Evolutionary conservation across 352 stramenopile species (phyloP), one percentile per base, ranked within the genome.

Genomic region (Phytopythium boreale): DNA sequence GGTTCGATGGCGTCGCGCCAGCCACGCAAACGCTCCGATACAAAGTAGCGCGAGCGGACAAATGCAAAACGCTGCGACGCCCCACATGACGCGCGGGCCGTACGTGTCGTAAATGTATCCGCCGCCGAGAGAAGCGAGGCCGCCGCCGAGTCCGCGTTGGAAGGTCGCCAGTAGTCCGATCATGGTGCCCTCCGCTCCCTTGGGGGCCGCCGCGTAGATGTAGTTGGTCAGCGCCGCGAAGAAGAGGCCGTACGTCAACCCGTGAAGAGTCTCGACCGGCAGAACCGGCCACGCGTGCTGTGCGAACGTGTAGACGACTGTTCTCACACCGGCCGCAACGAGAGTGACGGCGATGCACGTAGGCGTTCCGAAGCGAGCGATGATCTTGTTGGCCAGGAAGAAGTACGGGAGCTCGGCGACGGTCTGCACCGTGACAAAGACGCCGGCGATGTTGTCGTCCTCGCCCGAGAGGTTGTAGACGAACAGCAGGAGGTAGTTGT

Each of bases 371-470:
- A 79, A 58, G 4, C 56, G 44, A 15, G 78, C 58, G 56, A 80
- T 72, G 70, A 80, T 76, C 12, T 64, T 64, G 47, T 84, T 68
- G 51, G 75, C 73, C 56, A 69, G 74, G 60, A 79, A 84, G 57
- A 84, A 84, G 6, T 69, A 74, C n/a, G 75, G 75, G 6, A 84
- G 67, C 66, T 84, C 75, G 12, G 72, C 79, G 3, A 70, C 52
- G 1, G 75, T 84, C 57, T 80, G 64, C 10, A 72, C 71, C 56
- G 69, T 52, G 37, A 79, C 75, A 4, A 64, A 71, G 20, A 75
- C 71, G 47, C 75, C 72, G 34, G 80, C 72, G 61, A 84, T 77
- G 34, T 71, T 61, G 17, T 66, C 53, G 51, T 79, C 72, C 15
- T 70, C 43, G 36, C 56, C 63, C 41, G 70, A 79, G n/a, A 84